phyloP scores from a whole-genome alignment of 306 rosid species.

The Castanea crenata region DNA sequence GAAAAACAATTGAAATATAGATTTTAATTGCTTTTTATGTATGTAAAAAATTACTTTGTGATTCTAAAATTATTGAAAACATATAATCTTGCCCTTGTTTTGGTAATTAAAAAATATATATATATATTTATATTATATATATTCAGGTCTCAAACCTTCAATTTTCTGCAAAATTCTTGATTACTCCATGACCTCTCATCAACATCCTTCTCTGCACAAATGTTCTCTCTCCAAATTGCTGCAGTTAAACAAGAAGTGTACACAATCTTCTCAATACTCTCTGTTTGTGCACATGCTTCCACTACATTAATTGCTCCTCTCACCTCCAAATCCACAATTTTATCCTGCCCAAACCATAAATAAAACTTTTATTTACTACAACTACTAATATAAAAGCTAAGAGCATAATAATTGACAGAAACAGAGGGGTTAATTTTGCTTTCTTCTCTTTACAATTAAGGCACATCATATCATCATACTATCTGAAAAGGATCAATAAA shows the following conservation, averaged over 20 bases:
- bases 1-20: too few species aligned
- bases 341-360: slow-evolving; percentile 28
- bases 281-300: slow-evolving; percentile 51
- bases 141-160: slow-evolving; percentile 25
- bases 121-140: neutral
- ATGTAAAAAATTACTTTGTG: too few species aligned
- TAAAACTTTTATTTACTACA: neutral
- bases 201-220: slow-evolving; percentile 29
- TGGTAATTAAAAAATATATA: too few species aligned
- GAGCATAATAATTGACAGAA: neutral
- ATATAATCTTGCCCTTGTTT: too few species aligned
- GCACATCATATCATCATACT: too few species aligned
- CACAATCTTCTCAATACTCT: slow-evolving; percentile 34
- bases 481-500: too few species aligned
- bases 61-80: too few species aligned
- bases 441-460: too few species aligned
- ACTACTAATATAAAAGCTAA: neutral
- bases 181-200: slow-evolving; percentile 55
- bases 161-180: slow-evolving; percentile 42
- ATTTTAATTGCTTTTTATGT: too few species aligned
- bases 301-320: slow-evolving; percentile 50
- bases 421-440: too few species aligned
- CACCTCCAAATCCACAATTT: slow-evolving; percentile 46
- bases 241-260: slow-evolving; percentile 48
- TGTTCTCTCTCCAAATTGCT: slow-evolving; percentile 44